Evolutionary conservation across 805 yeast genomes (phyloP), one percentile per base, ranked within the genome.

Genomic region (Saccharomyces jurei): DNA sequence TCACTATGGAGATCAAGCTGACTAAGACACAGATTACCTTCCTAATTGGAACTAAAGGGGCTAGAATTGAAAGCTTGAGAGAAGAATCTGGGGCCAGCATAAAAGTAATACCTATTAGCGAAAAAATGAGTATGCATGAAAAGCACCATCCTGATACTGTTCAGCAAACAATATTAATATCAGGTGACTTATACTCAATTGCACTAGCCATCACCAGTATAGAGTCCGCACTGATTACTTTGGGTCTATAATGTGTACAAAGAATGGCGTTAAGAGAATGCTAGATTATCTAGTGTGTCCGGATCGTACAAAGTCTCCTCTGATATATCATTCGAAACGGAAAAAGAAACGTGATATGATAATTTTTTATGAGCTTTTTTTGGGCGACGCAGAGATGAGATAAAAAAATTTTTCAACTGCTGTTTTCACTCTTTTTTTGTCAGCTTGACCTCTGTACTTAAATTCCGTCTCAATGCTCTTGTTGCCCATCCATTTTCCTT

Each of bases 1-100:
- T 36, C 25, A 36, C 44, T 21, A 17, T 17, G 22, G 53, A 51
- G 14, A 25, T 53, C 8, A 30, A 60, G 36, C 54, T 69, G 13
- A 64, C 65, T 9, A 67, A 69, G 31, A 60, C 59, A 27, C 77
- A 77, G 52, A 71, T 77, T 1, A 67, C 77, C 1, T 71, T 65
- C 50, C 56, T 78, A 6, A 78, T 79, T 50, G 82, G 82, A 0
- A 67, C 61, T 26, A 62, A 63, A n/a, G 82, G 82, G 0, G 41
- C 57, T 21, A 65, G 71, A 46, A 77, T 79, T 13, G 69, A 67
- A 41, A 50, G 51, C 4, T 63, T 78, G 9, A 56, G 81, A 31
- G 60, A 62, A 4, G 50, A 52, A 26, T 68, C 77, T 1, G 57
- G 64, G 0, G 78, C 81, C 4, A 63, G 57, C 9, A 70, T 79